Evolutionary conservation across 805 yeast species (phyloP), one percentile per base, ranked within the genome.

Genomic region (Pichia occidentalis): DNA sequence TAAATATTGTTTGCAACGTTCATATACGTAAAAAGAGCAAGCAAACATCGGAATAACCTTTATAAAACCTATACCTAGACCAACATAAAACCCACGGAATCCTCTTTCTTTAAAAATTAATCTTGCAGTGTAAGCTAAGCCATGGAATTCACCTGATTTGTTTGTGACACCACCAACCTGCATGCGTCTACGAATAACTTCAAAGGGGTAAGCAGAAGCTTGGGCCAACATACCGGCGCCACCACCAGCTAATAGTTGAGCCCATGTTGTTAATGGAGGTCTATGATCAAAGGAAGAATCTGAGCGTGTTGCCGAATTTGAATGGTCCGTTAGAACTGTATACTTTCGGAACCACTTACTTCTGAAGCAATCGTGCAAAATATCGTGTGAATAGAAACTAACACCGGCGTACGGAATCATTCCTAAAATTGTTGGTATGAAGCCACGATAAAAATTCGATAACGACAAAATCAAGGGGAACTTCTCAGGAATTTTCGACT

Each of bases 321-420:
- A 29, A 24, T 46, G 36, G 39, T 46, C 53, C 25, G 46, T 43
- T n/a, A 45, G 14, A 17, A 66, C 78, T 0, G 86, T 72, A 47
- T 75, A 73, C 11, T 64, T 61, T 2, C 78, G 66, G 5, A 88
- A 57, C 10, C 53, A 37, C 10, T 68, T 66, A n/a, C 81, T 67
- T 45, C 95, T 68, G 54, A 92, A 75, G 2, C 88, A 52, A 61
- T 92, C 98, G 60, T 90, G 97, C 41, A 88, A 68, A 40, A 78
- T 57, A 63, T 92, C 98, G 60, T 92, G 97, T 4, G 95, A 84
- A 63, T 87, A 84, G 54, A 92, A 92, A 4, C 96, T 85, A 4
- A 90, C 97, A 9, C 98, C 98, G 1, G 98, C 98, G 57, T 92
- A 92, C 1, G 98, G 98, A 17, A 92, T 70, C 95, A 92, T 88